Base-by-base conservation (phyloP, 176 grass and related monocot genomes). In the Pontederia crassipes region DNA sequence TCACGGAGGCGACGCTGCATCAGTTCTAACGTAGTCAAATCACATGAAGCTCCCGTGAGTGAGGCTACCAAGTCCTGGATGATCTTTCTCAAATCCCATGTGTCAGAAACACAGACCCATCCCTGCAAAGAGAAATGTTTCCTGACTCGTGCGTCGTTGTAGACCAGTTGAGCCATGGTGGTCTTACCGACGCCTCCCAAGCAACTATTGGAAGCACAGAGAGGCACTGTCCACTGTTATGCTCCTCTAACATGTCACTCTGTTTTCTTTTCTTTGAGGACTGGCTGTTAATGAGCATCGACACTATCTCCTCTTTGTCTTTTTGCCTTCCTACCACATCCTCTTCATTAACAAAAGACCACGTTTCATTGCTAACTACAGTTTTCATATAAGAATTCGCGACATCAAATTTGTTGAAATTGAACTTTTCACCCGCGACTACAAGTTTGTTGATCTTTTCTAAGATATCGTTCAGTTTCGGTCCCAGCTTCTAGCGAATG, bases 131-230 rank as follows among this genome's bases (percentile, higher is more conserved):
- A 2, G 17, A 72, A 72, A 28, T 57, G 52, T 0, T 72, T 12
- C 45, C 9, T 51, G 1, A 72, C 16, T 9, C 18, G 9, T 2
- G 12, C 0, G 15, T 72, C 10, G 46, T 65, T 74, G 49, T 65
- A 74, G 48, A 74, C 46, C 0, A 57, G 8, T 17, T 48, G 16
- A 65, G 72, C 72, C 13, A 74, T 16, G n/a, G 72, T 64, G 9
- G 59, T 74, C 54, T 74, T 74, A 0, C 72, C 72, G 11, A 74
- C 16, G 55, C 72, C 72, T 2, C 28, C 49, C 20, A 74, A 45
- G 14, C 72, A 46, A 65, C 26, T 6, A 74, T 74, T 2, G 72
- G 49, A 12, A 73, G 45, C 3, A 73, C 54, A 11, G 1, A 13
- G 2, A 71, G 9, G 46, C 2, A 17, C 12, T 45, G 16, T 0